These are phyloP conservation scores for Aspergillus unguis DNA, from an alignment of 2,329 filamentous ascomycete species.

Conservation along the genomic window DNA sequence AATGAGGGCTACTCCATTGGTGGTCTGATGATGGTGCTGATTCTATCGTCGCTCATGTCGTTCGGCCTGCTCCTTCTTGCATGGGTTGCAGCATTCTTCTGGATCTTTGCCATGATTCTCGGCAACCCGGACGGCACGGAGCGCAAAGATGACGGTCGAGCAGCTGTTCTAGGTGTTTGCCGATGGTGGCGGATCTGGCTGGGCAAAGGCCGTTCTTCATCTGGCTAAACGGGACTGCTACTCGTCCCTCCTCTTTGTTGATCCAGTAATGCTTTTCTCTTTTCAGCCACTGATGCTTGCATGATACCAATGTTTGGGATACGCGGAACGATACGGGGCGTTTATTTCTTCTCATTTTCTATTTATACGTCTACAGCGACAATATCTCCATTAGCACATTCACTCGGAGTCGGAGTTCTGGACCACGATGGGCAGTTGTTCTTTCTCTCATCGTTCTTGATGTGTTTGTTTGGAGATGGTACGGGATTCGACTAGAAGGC, in stretches of 20 bases:
- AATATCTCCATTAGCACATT: conserved; percentile 4
- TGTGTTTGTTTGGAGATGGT: background rate
- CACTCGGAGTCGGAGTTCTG: conserved; percentile 5
- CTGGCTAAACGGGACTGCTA: conserved; percentile 9
- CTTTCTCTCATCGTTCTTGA: background rate
- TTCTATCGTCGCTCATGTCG: conserved; percentile 56
- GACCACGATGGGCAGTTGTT: background rate
- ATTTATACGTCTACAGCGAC: conserved; percentile 1
- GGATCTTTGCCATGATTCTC: conserved; percentile 59
- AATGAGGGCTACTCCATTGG: conserved; percentile 35
- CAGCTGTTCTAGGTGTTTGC: conserved; percentile 56
- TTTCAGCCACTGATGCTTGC: conserved; percentile 18
- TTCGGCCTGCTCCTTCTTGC: conserved; percentile 55
- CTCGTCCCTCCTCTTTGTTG: background rate
- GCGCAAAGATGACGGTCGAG: conserved; percentile 58
- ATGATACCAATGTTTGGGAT: conserved; percentile 28
- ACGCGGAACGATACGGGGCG: conserved; percentile 21
- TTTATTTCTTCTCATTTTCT: background rate
- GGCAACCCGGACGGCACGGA: conserved; percentile 61
- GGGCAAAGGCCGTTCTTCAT: conserved; percentile 27
- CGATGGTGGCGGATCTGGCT: conserved; percentile 62
- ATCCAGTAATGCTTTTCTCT: background rate
- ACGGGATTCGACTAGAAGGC: conserved; percentile 3
- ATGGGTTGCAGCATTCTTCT: conserved; percentile 61
- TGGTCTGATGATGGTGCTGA: conserved; percentile 50